phyloP scores from a whole-genome alignment of 1,139 yeast genomes.

The Magnusiomyces sp. region DNA sequence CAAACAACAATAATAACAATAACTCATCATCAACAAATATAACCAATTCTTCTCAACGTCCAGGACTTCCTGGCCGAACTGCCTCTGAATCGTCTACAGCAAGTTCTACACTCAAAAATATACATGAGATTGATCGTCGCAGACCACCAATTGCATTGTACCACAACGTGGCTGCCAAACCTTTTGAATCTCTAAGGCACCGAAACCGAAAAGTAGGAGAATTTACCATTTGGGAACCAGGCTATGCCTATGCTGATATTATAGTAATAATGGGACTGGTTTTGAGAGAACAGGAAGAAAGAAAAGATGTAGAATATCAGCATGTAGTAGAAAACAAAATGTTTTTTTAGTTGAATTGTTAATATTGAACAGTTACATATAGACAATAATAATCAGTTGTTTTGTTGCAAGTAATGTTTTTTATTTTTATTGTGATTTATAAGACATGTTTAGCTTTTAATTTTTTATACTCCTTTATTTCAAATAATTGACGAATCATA shows the following conservation, averaged over 20 bases:
- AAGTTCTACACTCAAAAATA: no score
- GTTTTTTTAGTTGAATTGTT: no score
- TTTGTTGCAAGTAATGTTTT: no score
- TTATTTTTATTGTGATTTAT: no score
- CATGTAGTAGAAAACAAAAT: no score
- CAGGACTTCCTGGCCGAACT: background rate
- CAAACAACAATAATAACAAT: background rate
- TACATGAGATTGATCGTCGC: background rate
- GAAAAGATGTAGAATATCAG: slow-evolving; percentile 15
- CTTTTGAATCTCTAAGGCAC: slow-evolving; percentile 9
- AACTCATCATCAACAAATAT: background rate
- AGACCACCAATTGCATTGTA: slow-evolving; percentile 15
- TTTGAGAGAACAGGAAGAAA: slow-evolving; percentile 14
- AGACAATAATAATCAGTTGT: no score
- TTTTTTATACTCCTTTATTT: no score
- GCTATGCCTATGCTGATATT: slow-evolving; percentile 12
- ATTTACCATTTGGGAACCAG: slow-evolving; percentile 16
- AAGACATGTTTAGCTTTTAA: no score
- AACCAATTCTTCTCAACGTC: background rate
- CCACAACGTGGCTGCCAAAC: slow-evolving; percentile 11
- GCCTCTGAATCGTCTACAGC: background rate
- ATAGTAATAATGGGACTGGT: slow-evolving; percentile 16
- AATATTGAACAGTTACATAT: no score
- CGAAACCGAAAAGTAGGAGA: slow-evolving; percentile 16
- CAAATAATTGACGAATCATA: no score